Evolutionary conservation across 768 basidiomycete genomes (phyloP).

Genomic region (Leccinum fibrillosum): DNA sequence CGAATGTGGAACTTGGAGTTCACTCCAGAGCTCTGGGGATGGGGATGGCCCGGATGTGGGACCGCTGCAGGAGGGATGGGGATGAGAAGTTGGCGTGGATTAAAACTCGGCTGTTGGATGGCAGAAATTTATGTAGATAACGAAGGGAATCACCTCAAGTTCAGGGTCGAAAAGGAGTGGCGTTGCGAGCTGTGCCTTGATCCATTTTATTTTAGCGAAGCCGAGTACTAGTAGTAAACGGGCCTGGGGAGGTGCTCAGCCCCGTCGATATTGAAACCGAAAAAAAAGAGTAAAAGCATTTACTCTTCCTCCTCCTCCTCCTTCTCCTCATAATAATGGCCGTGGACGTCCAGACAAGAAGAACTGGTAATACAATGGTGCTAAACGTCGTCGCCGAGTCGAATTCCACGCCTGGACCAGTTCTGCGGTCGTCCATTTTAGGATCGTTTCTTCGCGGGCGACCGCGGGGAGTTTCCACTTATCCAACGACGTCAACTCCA

Average conservation of each 20-base stretch:
- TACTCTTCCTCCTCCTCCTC: not conserved
- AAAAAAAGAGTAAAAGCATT: not conserved
- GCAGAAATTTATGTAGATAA: not conserved
- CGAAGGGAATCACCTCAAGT: not conserved
- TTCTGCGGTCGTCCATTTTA: conserved; percentile 57
- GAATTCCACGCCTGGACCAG: conserved; percentile 19
- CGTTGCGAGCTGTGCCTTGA: conserved; percentile 12
- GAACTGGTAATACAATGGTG: conserved; percentile 1
- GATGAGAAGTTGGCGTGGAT: not conserved
- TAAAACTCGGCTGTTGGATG: not conserved
- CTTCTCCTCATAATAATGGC: not conserved
- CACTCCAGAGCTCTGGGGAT: not conserved
- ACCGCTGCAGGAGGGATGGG: not conserved
- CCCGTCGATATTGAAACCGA: conserved; percentile 15
- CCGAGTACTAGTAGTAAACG: not conserved
- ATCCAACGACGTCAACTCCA: conserved; percentile 17
- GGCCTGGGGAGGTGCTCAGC: conserved; percentile 4
- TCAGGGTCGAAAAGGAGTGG: conserved; percentile 3
- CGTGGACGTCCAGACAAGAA: not conserved
- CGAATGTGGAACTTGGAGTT: not conserved
- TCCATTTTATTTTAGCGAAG: not conserved
- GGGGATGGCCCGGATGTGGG: not conserved
- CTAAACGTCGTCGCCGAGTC: conserved; percentile 22
- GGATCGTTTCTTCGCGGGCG: conserved; percentile 69
- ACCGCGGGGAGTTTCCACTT: conserved; percentile 58